phyloP scores from a whole-genome alignment of 139 green algal species.

The Micractinium sp. region DNA sequence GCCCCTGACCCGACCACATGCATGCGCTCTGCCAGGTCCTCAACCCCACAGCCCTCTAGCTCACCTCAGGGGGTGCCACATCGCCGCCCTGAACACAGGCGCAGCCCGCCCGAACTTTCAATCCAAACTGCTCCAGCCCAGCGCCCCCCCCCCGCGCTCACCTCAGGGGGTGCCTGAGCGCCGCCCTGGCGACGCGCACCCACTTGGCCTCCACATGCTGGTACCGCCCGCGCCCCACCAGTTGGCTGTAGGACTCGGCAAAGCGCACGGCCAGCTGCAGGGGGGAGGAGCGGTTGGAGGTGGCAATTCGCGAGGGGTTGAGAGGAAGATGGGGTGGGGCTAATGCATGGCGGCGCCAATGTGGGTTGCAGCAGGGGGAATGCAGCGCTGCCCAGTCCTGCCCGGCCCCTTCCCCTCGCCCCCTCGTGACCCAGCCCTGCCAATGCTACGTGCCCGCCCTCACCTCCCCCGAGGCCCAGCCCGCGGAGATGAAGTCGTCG shows the following conservation, averaged over 20 bases:
- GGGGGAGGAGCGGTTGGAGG: neutral
- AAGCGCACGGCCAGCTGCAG: slow-evolving; percentile 6
- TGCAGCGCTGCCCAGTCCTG: too few relatives aligned
- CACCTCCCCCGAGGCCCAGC: slow-evolving; percentile 10
- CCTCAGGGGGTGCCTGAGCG: slow-evolving; percentile 13
- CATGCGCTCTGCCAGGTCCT: too few relatives aligned
- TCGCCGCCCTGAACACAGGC: too few relatives aligned
- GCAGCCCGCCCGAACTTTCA: too few relatives aligned
- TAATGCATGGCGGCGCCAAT: too few relatives aligned
- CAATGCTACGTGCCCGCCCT: neutral
- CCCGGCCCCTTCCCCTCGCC: too few relatives aligned
- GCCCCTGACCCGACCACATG: too few relatives aligned
- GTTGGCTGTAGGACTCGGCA: neutral
- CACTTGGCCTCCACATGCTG: slow-evolving; percentile 9
- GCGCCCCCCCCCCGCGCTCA: neutral
- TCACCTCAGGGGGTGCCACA: too few relatives aligned
- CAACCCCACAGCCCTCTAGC: too few relatives aligned
- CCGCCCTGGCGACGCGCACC: neutral
- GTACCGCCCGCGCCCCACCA: neutral
- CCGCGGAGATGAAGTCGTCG: slow-evolving; percentile 10
- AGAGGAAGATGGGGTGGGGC: too few relatives aligned
- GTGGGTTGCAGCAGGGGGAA: neutral
- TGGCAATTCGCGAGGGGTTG: neutral
- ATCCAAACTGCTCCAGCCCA: too few relatives aligned
- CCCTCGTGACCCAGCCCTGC: neutral